Conservation (phyloP, 176 grass and related monocot species). For the Tillandsia leiboldiana region DNA sequence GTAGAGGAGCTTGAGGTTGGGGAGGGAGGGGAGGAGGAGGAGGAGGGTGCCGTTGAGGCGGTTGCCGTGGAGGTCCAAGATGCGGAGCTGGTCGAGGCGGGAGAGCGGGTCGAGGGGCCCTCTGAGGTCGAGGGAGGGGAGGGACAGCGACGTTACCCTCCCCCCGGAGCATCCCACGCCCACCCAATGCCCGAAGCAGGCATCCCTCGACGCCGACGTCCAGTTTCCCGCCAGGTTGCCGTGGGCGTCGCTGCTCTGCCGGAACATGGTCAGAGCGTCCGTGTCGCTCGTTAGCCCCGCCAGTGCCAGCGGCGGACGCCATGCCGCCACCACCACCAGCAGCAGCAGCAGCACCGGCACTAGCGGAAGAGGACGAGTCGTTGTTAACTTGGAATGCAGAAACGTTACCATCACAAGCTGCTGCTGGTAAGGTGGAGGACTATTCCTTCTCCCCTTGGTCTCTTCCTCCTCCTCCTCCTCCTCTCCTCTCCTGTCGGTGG, state of each 20-base stretch:
- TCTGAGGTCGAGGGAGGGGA: conserved; percentile 55
- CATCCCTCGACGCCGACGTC: conserved; percentile 43
- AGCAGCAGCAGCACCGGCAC: background rate
- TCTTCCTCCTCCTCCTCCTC: no score
- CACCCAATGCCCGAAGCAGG: conserved; percentile 45
- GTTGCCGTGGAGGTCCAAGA: conserved; percentile 64
- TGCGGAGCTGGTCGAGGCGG: conserved; percentile 50
- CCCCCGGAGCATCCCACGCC: conserved; percentile 44
- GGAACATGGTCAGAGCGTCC: conserved; percentile 58
- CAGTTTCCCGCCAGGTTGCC: conserved; percentile 59
- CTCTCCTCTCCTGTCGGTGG: no score
- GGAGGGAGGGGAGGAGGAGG: conserved; percentile 37
- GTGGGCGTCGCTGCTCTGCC: conserved; percentile 40
- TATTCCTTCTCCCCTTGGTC: no score
- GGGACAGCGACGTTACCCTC: conserved; percentile 45
- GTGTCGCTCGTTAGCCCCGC: conserved; percentile 35
- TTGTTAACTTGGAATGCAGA: background rate
- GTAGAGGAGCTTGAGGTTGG: conserved; percentile 59
- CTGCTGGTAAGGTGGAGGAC: background rate
- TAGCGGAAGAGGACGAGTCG: background rate
- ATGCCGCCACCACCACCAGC: no score
- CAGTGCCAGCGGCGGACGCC: no score
- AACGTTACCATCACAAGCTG: background rate
- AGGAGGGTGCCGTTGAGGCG: conserved; percentile 67
- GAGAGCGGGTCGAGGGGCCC: conserved; percentile 52